A percentile compares a stretch with the other conserved stretches of the same genome.
Conservation (phyloP, 768 basidiomycete species). For the Chalciporus sphaerocephalus region DNA sequence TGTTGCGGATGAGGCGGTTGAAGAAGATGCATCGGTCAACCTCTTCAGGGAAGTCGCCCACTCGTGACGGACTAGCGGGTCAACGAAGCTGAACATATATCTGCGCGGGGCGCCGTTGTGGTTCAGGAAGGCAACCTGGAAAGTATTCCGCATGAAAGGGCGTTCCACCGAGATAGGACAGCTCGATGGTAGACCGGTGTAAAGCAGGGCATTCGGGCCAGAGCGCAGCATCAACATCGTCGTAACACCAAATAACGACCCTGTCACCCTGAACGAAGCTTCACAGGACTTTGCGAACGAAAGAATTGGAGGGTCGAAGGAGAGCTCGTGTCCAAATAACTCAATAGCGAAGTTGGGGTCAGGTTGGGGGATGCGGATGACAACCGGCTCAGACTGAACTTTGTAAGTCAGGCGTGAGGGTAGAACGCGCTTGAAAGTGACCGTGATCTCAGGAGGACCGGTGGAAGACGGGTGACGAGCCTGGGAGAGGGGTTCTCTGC, state of each 20-base stretch:
- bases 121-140: conserved; percentile 83
- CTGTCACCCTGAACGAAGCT: conserved; percentile 87
- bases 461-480: conserved; percentile 47
- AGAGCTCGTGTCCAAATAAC: conserved; percentile 81
- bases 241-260: conserved; percentile 78
- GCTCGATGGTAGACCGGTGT: conserved; percentile 77
- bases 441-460: conserved; percentile 45
- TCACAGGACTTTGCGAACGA: conserved; percentile 74
- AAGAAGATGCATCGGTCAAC: conserved; percentile 54
- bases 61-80: conserved; percentile 67
- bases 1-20: conserved; percentile 21
- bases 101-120: conserved; percentile 65
- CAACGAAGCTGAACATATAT: conserved; percentile 94
- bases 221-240: conserved; percentile 79
- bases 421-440: conserved; percentile 70
- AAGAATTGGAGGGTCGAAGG: conserved; percentile 82
- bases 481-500: conserved; percentile 66
- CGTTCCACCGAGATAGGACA: conserved; percentile 78
- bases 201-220: conserved; percentile 79
- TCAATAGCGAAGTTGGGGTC: conserved; percentile 83
- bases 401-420: conserved; percentile 83
- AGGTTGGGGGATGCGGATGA: conserved; percentile 77
- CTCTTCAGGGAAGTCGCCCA: conserved; percentile 68
- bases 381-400: conserved; percentile 81
- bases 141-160: conserved; percentile 95